Percentiles rank a stretch among this genome's conserved stretches.
phyloP scores from a whole-genome alignment of 345 rosid genomes.

The Dovyalis caffra region DNA sequence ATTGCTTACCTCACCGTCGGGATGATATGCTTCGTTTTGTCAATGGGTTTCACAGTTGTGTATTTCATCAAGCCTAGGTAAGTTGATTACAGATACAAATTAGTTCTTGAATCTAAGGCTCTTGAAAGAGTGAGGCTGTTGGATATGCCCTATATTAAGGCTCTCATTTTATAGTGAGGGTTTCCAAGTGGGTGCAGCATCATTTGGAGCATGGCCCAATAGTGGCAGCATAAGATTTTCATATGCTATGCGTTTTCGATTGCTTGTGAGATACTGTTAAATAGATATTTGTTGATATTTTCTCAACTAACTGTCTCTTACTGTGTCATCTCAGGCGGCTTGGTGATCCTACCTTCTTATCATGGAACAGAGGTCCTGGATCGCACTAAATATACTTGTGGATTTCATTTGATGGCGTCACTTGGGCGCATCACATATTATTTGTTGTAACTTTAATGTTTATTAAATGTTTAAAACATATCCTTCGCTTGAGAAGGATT shows the following conservation, averaged over 20 bases:
- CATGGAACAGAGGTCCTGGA: slow-evolving; percentile 93
- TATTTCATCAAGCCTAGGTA: slow-evolving; percentile 96
- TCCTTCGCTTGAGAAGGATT: neutral
- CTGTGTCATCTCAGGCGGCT: slow-evolving; percentile 56
- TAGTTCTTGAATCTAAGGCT: neutral
- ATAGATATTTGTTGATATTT: neutral
- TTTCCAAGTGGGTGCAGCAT: neutral
- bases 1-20: slow-evolving; percentile 94
- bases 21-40: slow-evolving; percentile 80
- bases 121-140: neutral
- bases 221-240: neutral
- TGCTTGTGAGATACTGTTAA: neutral
- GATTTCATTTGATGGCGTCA: neutral
- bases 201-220: neutral
- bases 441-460: neutral
- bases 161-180: neutral
- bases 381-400: slow-evolving; percentile 21
- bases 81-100: neutral
- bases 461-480: neutral
- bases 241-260: neutral
- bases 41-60: slow-evolving; percentile 73
- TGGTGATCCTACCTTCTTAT: slow-evolving; percentile 90
- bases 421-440: neutral
- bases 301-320: neutral
- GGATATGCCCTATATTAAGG: neutral